A percentile compares a stretch with the other conserved stretches of the same genome.
Conservation (phyloP, 768 basidiomycete genomes). For the Crucibulum laeve region DNA sequence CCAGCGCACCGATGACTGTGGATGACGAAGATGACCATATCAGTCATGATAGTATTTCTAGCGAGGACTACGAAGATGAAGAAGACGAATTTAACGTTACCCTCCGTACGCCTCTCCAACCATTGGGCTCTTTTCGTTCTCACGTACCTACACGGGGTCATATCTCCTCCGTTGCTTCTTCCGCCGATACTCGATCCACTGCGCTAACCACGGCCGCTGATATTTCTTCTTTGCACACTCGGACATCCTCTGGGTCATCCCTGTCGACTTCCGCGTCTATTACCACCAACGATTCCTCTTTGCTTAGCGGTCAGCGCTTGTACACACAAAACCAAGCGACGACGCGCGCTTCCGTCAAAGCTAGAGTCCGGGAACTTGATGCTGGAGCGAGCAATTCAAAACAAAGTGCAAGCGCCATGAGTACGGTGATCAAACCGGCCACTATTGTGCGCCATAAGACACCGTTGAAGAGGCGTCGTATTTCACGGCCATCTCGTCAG, state of each 20-base stretch:
- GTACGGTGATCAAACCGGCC: too few species aligned
- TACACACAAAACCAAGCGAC: conserved; percentile 18
- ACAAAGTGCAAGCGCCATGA: too few species aligned
- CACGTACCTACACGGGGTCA: conserved; percentile 8
- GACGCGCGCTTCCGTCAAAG: conserved; percentile 11
- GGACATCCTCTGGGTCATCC: conserved; percentile 38
- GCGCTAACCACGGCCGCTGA: conserved; percentile 34
- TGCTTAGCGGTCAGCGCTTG: conserved; percentile 39
- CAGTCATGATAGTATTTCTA: conserved; percentile 24
- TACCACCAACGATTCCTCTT: conserved; percentile 23
- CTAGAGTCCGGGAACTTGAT: conserved; percentile 16
- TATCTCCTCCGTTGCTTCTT: conserved; percentile 13
- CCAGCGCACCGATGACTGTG: not conserved
- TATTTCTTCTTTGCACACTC: conserved; percentile 30
- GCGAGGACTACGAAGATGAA: conserved; percentile 33
- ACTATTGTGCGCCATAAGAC: too few species aligned
- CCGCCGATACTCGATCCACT: conserved; percentile 24
- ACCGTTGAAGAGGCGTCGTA: too few species aligned
- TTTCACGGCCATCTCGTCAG: too few species aligned
- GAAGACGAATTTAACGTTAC: conserved; percentile 68
- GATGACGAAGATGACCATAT: conserved; percentile 17
- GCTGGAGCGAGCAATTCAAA: conserved; percentile 12
- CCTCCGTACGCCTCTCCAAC: conserved; percentile 54
- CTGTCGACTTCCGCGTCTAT: conserved; percentile 23
- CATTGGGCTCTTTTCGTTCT: conserved; percentile 17